Percentiles rank a stretch among this genome's conserved stretches.
phyloP scores from a whole-genome alignment of 805 yeast species.

The Ogataea nitratoaversa region DNA sequence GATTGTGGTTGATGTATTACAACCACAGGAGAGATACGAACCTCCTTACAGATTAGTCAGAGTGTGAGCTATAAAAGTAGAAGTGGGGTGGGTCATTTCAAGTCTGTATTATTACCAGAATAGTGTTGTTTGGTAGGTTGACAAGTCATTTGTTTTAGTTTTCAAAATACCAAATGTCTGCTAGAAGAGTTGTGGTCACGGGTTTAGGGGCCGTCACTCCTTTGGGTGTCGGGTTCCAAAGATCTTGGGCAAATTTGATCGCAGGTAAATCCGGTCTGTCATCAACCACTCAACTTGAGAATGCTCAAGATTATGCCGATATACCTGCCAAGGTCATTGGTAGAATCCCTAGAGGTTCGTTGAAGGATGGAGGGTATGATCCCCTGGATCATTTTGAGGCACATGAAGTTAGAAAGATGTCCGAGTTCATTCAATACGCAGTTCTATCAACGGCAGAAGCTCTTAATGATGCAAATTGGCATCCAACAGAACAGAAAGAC shows the following conservation, averaged over 20 bases:
- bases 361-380: conserved; percentile 47
- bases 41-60: too few species aligned
- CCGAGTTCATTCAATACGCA: conserved; percentile 75
- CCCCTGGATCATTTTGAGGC: conserved; percentile 44
- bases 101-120: too few species aligned
- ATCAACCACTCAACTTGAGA: conserved; percentile 44
- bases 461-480: conserved; percentile 58
- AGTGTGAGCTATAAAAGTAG: too few species aligned
- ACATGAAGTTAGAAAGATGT: conserved; percentile 55
- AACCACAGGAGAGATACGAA: too few species aligned
- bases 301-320: conserved; percentile 42
- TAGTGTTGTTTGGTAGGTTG: too few species aligned
- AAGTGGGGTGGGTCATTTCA: too few species aligned
- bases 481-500: conserved; percentile 34
- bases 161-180: too few species aligned
- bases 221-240: conserved; percentile 62
- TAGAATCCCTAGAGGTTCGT: conserved; percentile 46
- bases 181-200: conserved; percentile 77
- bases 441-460: conserved; percentile 77
- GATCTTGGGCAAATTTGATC: conserved; percentile 52
- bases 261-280: conserved; percentile 54
- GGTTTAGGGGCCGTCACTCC: conserved; percentile 89
- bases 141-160: too few species aligned
- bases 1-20: too few species aligned
- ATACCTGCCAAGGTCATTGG: conserved; percentile 78